Percentiles rank a stretch among this genome's conserved stretches.
Conservation (phyloP, 1,284 basidiomycete genomes). For the Puccinia hordei region DNA sequence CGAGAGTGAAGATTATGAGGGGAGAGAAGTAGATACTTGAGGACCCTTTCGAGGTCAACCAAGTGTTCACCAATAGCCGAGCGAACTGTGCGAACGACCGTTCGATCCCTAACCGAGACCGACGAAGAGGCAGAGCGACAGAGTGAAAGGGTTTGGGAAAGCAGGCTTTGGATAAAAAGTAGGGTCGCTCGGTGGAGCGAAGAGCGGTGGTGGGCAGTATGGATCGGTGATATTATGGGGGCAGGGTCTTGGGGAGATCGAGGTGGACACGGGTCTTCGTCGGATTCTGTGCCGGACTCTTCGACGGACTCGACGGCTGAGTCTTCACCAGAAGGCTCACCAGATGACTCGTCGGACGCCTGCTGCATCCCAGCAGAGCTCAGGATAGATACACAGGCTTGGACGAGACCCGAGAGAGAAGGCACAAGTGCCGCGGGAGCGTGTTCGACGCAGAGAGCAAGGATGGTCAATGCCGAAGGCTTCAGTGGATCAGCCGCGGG, state of each 20-base stretch:
- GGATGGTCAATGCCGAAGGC: slow-evolving; percentile 19
- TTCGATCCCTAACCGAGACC: no score
- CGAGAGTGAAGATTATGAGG: no score
- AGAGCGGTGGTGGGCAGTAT: not conserved
- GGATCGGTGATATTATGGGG: not conserved
- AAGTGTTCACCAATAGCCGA: no score
- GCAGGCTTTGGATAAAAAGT: slow-evolving; percentile 1
- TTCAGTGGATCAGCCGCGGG: not conserved
- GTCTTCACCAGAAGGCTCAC: not conserved
- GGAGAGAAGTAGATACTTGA: no score
- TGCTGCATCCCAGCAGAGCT: not conserved
- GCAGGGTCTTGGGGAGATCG: not conserved
- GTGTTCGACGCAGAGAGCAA: slow-evolving; percentile 36
- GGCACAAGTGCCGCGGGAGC: slow-evolving; percentile 3
- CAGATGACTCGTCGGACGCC: not conserved
- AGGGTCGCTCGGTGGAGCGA: not conserved
- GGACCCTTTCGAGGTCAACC: no score
- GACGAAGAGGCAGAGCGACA: not conserved
- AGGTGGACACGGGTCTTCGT: not conserved
- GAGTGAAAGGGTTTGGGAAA: not conserved
- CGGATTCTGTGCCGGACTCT: not conserved
- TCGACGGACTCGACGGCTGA: not conserved
- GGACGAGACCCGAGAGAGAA: slow-evolving; percentile 24
- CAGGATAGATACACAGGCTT: slow-evolving; percentile 31
- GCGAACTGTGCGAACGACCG: no score